Evolutionary conservation across 1,284 basidiomycete species (phyloP).

Genomic region (Porogramme epimiltina): DNA sequence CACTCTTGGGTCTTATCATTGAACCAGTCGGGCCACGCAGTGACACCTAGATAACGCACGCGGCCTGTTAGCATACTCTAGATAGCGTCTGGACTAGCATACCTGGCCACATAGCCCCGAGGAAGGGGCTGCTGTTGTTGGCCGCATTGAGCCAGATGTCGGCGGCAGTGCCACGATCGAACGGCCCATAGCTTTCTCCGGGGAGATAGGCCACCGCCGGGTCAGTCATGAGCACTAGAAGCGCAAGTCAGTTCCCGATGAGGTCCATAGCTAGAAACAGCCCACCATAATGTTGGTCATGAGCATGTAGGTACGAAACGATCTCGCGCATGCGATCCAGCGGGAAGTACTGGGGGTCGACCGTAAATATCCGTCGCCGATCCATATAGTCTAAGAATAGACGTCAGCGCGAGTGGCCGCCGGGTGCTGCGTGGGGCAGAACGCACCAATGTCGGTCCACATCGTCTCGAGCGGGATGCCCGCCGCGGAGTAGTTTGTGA

Average conservation of each 20-base stretch:
- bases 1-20: slow-evolving; percentile 52
- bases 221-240: slow-evolving; percentile 67
- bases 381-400: slow-evolving; percentile 80
- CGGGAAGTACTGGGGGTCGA: slow-evolving; percentile 71
- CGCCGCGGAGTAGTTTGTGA: slow-evolving; percentile 59
- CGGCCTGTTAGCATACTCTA: too few relatives aligned
- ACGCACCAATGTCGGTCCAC: slow-evolving; percentile 74
- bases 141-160: slow-evolving; percentile 66
- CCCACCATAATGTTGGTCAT: slow-evolving; percentile 61
- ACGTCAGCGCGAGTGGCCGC: too few relatives aligned
- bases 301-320: slow-evolving; percentile 57
- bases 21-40: slow-evolving; percentile 75
- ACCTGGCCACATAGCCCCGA: slow-evolving; percentile 76
- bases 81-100: too few relatives aligned
- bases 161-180: slow-evolving; percentile 53
- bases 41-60: too few relatives aligned
- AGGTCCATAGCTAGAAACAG: neutral
- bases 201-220: slow-evolving; percentile 65
- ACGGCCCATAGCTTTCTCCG: slow-evolving; percentile 52
- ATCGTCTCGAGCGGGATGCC: slow-evolving; percentile 72
- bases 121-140: slow-evolving; percentile 51
- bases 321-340: slow-evolving; percentile 63
- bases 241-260: neutral
- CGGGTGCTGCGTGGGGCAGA: neutral
- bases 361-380: slow-evolving; percentile 65